A percentile compares a stretch with the other conserved stretches of the same genome.
These are phyloP conservation scores for Elymus sibiricus DNA, from an alignment of 176 grass and related monocot species.

Conservation along the genomic window DNA sequence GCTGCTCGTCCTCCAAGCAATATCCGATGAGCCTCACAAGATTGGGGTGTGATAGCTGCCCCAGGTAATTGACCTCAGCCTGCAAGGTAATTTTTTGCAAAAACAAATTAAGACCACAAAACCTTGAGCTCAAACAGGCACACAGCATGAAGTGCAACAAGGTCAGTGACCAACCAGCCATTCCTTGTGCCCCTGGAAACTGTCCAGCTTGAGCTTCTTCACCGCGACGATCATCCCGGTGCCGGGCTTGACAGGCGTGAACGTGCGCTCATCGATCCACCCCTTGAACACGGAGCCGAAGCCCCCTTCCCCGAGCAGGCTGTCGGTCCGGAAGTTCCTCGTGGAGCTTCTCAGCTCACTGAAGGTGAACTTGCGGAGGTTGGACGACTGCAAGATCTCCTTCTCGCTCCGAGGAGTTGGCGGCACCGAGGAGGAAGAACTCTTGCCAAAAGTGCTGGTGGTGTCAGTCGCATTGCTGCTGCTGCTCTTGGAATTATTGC, in stretches of 20 bases:
- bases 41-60: conserved; percentile 82
- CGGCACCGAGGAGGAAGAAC: conserved; percentile 54
- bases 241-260: conserved; percentile 63
- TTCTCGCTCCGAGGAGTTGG: conserved; percentile 61
- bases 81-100: conserved; percentile 31
- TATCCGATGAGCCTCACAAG: conserved; percentile 90
- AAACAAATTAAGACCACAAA: conserved; percentile 21
- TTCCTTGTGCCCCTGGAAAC: conserved; percentile 87
- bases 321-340: conserved; percentile 85
- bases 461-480: conserved; percentile 39
- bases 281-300: conserved; percentile 96
- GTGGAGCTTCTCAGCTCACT: conserved; percentile 71
- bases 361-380: conserved; percentile 74
- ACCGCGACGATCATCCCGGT: conserved; percentile 81
- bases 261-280: conserved; percentile 84
- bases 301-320: conserved; percentile 79
- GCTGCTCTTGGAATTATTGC: conserved; percentile 57
- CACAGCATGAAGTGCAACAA: background rate
- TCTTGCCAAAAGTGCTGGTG: conserved; percentile 50
- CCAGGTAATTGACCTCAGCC: conserved; percentile 95
- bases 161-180: conserved; percentile 70
- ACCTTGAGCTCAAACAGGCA: background rate
- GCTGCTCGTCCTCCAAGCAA: conserved; percentile 88
- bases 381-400: conserved; percentile 81
- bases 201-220: conserved; percentile 93